These are phyloP conservation scores for Fagopyrum esculentum DNA, from an alignment of 148 eudicot species.

Conservation along the genomic window DNA sequence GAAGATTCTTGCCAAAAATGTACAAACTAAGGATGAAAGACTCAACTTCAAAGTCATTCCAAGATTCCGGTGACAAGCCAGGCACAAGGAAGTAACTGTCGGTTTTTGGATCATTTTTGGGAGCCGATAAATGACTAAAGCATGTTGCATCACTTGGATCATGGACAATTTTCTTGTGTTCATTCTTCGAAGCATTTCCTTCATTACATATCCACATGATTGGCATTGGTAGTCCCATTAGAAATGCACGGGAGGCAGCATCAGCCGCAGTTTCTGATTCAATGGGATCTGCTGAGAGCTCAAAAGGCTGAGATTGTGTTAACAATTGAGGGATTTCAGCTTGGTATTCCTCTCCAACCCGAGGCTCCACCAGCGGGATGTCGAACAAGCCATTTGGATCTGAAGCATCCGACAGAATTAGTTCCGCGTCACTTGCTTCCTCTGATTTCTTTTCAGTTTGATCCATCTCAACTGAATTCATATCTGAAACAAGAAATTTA, in stretches of 20 bases:
- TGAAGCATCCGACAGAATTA: constrained; percentile 7
- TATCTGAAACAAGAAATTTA: neutral
- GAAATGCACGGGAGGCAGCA: neutral
- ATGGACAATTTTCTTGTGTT: neutral
- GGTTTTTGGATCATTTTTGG: no score
- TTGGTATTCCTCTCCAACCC: constrained; percentile 33
- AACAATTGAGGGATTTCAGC: constrained; percentile 27
- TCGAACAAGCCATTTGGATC: constrained; percentile 13
- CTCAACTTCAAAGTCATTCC: constrained; percentile 18
- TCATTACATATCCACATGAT: constrained; percentile 18
- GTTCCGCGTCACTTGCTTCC: neutral
- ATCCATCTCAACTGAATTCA: constrained; percentile 11
- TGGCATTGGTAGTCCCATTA: constrained; percentile 25
- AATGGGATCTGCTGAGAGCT: neutral
- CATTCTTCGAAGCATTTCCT: neutral
- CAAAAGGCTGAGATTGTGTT: constrained; percentile 6
- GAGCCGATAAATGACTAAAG: no score
- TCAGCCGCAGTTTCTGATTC: neutral
- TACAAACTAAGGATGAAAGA: constrained; percentile 14
- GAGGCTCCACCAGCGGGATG: constrained; percentile 14
- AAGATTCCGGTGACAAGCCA: constrained; percentile 13
- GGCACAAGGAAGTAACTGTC: constrained; percentile 14
- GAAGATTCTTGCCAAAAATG: constrained; percentile 17
- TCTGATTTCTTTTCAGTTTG: constrained; percentile 12
- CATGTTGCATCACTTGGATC: no score